Conservation (phyloP, 1,284 basidiomycete genomes). For the Sporisorium sorghi region DNA sequence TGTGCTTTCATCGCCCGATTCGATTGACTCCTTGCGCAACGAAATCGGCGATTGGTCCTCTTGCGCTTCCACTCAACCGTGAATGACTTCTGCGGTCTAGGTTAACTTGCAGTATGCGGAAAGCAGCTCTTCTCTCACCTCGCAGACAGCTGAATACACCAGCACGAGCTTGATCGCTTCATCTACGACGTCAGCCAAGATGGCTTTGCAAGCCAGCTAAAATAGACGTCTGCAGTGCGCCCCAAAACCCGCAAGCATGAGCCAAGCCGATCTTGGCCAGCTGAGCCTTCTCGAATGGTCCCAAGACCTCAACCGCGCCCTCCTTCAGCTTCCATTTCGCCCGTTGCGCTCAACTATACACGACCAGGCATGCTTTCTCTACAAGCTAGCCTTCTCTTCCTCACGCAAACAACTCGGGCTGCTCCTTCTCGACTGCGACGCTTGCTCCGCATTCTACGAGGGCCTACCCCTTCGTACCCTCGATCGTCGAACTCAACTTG, state of each 20-base stretch:
- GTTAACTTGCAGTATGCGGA: no score
- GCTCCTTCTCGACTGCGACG: conserved; percentile 30
- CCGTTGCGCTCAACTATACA: conserved; percentile 4
- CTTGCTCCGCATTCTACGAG: conserved; percentile 31
- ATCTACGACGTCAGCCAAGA: no score
- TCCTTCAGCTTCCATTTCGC: conserved; percentile 22
- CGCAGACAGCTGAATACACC: no score
- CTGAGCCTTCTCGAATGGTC: conserved; percentile 38
- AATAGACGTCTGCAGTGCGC: not conserved
- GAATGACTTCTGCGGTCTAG: no score
- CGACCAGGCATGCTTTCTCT: conserved; percentile 16
- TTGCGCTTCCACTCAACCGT: no score
- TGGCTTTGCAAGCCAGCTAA: no score
- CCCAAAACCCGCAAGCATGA: conserved; percentile 7
- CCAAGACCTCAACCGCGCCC: conserved; percentile 23
- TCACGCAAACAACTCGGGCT: conserved; percentile 16
- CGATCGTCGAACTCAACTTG: conserved; percentile 20
- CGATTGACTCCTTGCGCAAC: no score
- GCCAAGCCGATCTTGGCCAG: conserved; percentile 7
- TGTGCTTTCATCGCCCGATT: no score
- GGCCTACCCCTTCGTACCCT: conserved; percentile 31
- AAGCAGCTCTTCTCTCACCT: no score
- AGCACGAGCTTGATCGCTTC: no score
- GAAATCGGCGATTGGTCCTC: not conserved
- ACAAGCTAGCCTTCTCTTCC: conserved; percentile 28